These are phyloP conservation scores for Chaetomium olivaceum DNA, from an alignment of 2,329 filamentous ascomycete species.

Conservation along the genomic window DNA sequence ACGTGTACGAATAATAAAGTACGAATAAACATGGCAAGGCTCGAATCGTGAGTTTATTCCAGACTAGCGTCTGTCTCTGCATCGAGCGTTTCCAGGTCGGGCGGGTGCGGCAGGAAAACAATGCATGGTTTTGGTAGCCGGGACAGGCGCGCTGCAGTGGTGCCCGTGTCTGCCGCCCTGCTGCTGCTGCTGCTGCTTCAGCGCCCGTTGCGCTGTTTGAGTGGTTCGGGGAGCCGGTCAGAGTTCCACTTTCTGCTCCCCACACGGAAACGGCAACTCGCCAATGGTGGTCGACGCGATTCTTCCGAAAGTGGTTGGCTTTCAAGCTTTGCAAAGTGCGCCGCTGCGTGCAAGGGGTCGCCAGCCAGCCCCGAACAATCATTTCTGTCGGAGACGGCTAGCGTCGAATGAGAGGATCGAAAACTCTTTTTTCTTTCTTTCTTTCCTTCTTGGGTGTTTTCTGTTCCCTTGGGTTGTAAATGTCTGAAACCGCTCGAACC, in stretches of 20 bases:
- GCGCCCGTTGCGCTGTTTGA: neutral
- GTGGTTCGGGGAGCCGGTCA: slow-evolving; percentile 13
- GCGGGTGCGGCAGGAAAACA: too few relatives aligned
- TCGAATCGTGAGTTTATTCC: neutral
- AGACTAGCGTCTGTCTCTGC: neutral
- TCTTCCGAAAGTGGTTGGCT: slow-evolving; percentile 12
- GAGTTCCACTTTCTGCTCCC: slow-evolving; percentile 8
- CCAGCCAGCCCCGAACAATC: neutral
- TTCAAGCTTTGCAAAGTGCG: neutral
- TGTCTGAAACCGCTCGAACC: neutral
- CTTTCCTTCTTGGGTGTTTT: neutral
- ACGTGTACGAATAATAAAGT: too few relatives aligned
- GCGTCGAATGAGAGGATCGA: neutral
- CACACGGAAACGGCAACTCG: neutral
- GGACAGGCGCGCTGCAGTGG: neutral
- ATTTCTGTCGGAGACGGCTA: too few relatives aligned
- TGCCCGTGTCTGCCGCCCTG: neutral
- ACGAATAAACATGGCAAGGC: neutral
- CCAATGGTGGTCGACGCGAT: slow-evolving; percentile 13
- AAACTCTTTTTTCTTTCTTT: neutral
- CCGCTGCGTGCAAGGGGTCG: neutral
- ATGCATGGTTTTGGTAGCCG: neutral
- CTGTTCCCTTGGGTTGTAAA: neutral
- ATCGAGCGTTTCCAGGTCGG: neutral
- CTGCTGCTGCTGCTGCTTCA: neutral